Evolutionary conservation across 2,329 filamentous ascomycete species (phyloP).

Genomic region (Fusarium pseudoanthophilum): DNA sequence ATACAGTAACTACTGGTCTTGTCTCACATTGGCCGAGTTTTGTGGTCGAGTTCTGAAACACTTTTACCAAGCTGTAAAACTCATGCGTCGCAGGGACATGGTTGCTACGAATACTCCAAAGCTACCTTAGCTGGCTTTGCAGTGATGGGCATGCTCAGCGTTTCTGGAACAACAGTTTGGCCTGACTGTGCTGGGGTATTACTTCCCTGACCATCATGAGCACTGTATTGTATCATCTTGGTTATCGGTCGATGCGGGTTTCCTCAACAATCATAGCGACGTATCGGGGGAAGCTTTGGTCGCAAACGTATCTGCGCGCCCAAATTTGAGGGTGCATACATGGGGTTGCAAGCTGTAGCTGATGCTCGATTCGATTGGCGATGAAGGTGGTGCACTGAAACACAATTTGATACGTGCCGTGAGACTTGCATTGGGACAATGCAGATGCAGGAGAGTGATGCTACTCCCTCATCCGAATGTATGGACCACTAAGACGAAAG

Average conservation of each 20-base stretch:
- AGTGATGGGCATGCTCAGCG: neutral
- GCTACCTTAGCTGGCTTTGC: neutral
- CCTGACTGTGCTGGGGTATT: neutral
- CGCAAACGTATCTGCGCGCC: neutral
- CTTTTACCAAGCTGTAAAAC: neutral
- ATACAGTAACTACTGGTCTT: neutral
- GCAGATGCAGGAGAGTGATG: neutral
- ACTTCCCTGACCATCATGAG: neutral
- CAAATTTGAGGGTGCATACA: neutral
- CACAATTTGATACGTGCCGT: slow-evolving; percentile 20
- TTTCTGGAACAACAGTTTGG: neutral
- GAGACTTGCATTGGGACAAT: slow-evolving; percentile 15
- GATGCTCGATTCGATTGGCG: slow-evolving; percentile 4
- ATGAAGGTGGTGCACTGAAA: slow-evolving; percentile 22
- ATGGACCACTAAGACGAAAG: neutral
- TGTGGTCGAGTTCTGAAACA: neutral
- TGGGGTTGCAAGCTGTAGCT: slow-evolving; percentile 4
- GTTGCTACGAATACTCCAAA: neutral
- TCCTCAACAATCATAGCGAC: neutral
- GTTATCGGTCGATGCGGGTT: neutral
- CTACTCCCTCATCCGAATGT: neutral
- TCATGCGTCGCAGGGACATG: neutral
- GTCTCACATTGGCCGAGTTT: neutral
- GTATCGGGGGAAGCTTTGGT: neutral
- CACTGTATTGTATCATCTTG: neutral